Evolutionary conservation across 2,329 filamentous ascomycete genomes (phyloP).

Genomic region (Microsporum ferrugineum): DNA sequence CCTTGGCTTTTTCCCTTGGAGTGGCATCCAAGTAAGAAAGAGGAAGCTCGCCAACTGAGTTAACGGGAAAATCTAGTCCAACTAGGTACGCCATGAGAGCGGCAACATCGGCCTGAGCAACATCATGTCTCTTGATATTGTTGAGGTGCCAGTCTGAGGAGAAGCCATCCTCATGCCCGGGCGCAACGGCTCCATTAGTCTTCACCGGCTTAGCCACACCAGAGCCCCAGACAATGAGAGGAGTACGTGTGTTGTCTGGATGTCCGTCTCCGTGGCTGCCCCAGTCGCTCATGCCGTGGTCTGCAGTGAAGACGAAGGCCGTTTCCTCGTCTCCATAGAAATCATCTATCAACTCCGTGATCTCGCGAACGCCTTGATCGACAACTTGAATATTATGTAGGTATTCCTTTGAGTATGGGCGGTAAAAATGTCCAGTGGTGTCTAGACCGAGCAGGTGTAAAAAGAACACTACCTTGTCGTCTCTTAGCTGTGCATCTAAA

Average conservation of each 20-base stretch:
- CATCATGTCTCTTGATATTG: conserved; percentile 73
- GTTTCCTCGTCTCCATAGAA: conserved; percentile 81
- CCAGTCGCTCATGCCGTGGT: conserved; percentile 98
- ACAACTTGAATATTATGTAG: conserved; percentile 89
- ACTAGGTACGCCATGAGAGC: conserved; percentile 89
- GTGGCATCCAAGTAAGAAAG: conserved; percentile 66
- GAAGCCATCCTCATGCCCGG: conserved; percentile 77
- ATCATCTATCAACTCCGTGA: conserved; percentile 65
- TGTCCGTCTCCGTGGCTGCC: conserved; percentile 98
- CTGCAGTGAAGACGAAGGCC: conserved; percentile 91
- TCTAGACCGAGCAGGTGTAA: conserved; percentile 86
- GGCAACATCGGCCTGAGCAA: conserved; percentile 85
- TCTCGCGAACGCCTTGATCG: conserved; percentile 76
- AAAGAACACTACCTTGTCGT: conserved; percentile 91
- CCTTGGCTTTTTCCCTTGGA: conserved; percentile 67
- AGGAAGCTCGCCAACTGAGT: conserved; percentile 88
- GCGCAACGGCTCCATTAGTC: conserved; percentile 45
- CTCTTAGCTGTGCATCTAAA: conserved; percentile 56
- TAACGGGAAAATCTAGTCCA: conserved; percentile 82
- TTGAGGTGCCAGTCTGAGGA: conserved; percentile 82
- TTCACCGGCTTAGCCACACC: conserved; percentile 67
- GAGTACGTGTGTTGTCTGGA: conserved; percentile 91
- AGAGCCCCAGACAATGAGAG: conserved; percentile 84
- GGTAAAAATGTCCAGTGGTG: conserved; percentile 72
- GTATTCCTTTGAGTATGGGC: conserved; percentile 93